These are phyloP conservation scores for Cyberlindnera japonica DNA, from an alignment of 805 yeast genomes.

Conservation along the genomic window DNA sequence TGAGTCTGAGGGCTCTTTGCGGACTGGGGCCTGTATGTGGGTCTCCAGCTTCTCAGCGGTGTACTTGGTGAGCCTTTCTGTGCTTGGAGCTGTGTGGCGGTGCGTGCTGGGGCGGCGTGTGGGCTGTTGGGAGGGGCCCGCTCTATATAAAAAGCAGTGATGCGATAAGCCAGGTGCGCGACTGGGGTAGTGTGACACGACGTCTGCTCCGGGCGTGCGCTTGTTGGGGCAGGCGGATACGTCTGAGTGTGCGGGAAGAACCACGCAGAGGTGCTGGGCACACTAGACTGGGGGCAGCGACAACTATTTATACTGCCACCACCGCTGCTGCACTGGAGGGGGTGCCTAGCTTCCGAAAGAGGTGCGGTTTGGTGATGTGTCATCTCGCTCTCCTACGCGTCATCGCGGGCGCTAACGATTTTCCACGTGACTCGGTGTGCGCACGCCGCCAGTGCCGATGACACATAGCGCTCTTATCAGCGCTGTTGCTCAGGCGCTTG, in stretches of 20 bases:
- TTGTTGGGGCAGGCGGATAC: too few relatives aligned
- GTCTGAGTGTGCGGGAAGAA: too few relatives aligned
- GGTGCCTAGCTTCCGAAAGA: background rate
- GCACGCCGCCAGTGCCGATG: background rate
- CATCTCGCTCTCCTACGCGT: background rate
- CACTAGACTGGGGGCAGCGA: too few relatives aligned
- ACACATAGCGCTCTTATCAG: background rate
- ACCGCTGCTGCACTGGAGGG: background rate
- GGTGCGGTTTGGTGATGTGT: background rate
- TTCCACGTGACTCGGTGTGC: background rate
- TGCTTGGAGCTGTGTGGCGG: background rate
- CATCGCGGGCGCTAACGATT: background rate
- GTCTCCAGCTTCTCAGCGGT: background rate
- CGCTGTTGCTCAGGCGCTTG: too few relatives aligned
- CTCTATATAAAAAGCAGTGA: background rate
- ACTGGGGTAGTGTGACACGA: constrained; percentile 2
- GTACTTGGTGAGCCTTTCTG: background rate
- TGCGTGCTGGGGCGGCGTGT: background rate
- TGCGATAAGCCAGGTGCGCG: background rate
- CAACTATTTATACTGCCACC: too few relatives aligned
- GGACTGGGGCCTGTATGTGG: background rate
- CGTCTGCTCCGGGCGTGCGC: too few relatives aligned
- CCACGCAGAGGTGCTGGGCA: too few relatives aligned
- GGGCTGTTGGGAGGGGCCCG: background rate
- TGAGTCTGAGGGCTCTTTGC: too few relatives aligned